Evolutionary conservation across 306 rosid species (phyloP), one percentile per base, ranked within the genome.

Genomic region (Vigna radiata): DNA sequence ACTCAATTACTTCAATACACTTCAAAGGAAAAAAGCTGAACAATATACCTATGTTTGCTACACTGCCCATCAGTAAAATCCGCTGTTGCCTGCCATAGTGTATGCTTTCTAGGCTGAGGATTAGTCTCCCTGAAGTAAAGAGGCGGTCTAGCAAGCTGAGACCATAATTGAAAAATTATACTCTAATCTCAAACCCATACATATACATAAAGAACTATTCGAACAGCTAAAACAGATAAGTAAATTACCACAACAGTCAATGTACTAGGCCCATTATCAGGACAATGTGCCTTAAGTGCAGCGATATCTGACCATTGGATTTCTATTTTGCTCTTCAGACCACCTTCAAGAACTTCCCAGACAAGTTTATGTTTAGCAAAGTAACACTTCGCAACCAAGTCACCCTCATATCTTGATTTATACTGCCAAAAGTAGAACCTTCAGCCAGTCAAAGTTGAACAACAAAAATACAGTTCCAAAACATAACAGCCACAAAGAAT

Each of bases 21-120:
- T 49, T 49, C 33, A 44, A 61, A 27, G 29, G 31, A 7, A 21
- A 25, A 55, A 9, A 71, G 66, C 60, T 27, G 27, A 64, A 31
- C 27, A 77, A 73, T 75, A 85, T 86, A 93, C 97, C 92, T 90
- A 59, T 87, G 79, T 39, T 70, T 70, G 77, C 86, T 88, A 68
- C 91, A 89, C 79, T 93, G 92, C 53, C 92, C 97, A 78, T 86
- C 80, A 6, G 98, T 93, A 86, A 93, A 93, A 84, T 93, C 98
- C 6, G 92, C 80, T 0, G 98, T 83, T 71, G 92, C 89, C 81
- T 93, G 98, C 98, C 98, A 93, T 61, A 91, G 31, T 47, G 98
- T 93, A 73, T 91, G 98, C 75, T 93, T 93, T 83, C 97, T 87
- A 70, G 98, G 98, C 79, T 93, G 98, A 68, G 97, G 97, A 84